Evolutionary conservation across 345 rosid genomes (phyloP), one percentile per base, ranked within the genome.

Genomic region (Excoecaria cochinchinensis): DNA sequence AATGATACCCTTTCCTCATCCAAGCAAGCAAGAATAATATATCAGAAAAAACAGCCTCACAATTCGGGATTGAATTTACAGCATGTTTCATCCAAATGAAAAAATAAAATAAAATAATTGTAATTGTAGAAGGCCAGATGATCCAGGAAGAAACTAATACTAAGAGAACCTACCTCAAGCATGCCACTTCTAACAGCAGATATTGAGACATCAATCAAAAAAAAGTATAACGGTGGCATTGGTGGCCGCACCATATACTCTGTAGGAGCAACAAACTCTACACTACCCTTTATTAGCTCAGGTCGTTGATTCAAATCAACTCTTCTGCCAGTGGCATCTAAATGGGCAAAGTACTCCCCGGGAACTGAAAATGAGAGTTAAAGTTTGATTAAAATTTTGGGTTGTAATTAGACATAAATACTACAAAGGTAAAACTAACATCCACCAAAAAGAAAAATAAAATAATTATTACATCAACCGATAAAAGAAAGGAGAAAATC

Each of bases 231-330:
- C 22, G 99, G 99, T 7, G 97, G 97, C 98, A 93, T 93, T 70
- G 97, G 99, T 60, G 99, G 99, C 85, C 98, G 97, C 86, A 96
- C 99, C 99, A 96, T 96, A 83, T 93, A 96, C 78, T 96, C 99
- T 14, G 97, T 90, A 71, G 99, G 97, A 83, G 98, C 98, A 79
- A 96, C 90, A 83, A 89, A 90, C 77, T 96, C 99, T 71, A 93
- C 95, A 86, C 97, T 93, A 6, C 99, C 98, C 83, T 89, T 86
- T 19, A 76, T 89, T 80, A 96, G 98, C 81, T 96, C 99, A 82
- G 95, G 98, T 80, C 99, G 87, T 85, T 90, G 95, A 83, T 93
- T 92, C 84, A 93, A 74, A 85, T 96, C 99, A 77, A 92, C 77
- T 84, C 99, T 92, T 85, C 87, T 82, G 53, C 99, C 97, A 75